Evolutionary conservation across 2,329 filamentous ascomycete genomes (phyloP), one percentile per base, ranked within the genome.

Genomic region (Cladosporium halotolerans): DNA sequence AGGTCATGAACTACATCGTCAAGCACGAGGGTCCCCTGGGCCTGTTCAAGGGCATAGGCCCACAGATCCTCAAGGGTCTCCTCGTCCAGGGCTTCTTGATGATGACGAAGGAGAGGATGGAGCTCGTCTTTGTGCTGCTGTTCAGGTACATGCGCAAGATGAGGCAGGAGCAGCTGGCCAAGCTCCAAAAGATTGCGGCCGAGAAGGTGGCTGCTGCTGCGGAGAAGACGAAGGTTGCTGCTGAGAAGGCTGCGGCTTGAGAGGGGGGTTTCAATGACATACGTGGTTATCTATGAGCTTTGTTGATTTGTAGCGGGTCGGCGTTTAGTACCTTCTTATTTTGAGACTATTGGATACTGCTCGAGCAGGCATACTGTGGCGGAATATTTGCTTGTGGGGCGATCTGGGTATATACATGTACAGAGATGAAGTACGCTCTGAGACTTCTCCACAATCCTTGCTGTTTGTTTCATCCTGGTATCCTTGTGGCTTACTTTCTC

Each of bases 61-160:
- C 93, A 3, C 93, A 99, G 70, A 87, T 99, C 48, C 72, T 90
- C 55, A 99, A 99, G 73, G 93, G 93, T 1, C 73, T 99, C 49
- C 69, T 99, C 45, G 93, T 99, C 2, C 93, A 99, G 68, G 93
- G 93, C 46, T 83, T 99, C 53, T 77, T 99, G 38, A 99, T 99
- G 93, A 99, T 96, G 90, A 93, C 90, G 45, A 99, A 99, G 74
- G 93, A 99, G 73, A 82, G 90, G 61, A 88, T 97, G 72, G 93
- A 97, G 70, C 75, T 97, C 13, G 69, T 90, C 42, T 97, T 96
- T 68, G 77, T 97, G 58, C 74, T 96, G 28, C 79, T 99, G 47
- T 84, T 96, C 71, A 82, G 89, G 62, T 95, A 93, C 63, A 67
- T 96, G 50, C 82, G 84, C 60, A 82, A 83, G 60, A 63, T 95